Percentiles rank a stretch among this genome's conserved stretches.
These are phyloP conservation scores for Nymphaea thermarum DNA, from an alignment of 164 flowering plant genomes.

Conservation along the genomic window DNA sequence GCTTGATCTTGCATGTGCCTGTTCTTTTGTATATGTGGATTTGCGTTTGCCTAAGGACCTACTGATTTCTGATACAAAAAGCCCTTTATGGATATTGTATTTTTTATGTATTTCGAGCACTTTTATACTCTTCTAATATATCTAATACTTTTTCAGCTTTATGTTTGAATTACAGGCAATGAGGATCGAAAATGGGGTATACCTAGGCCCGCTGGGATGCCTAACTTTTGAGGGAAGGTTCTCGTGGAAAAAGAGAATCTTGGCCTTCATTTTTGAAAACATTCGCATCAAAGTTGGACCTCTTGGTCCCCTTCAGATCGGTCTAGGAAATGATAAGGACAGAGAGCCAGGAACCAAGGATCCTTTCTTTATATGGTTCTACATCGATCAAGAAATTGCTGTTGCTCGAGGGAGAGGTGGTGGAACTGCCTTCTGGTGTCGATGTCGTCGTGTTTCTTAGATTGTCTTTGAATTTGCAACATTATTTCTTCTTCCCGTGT, in stretches of 20 bases:
- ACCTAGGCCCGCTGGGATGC: conserved; percentile 67
- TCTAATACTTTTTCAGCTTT: too few species aligned
- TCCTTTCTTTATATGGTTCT: conserved; percentile 93
- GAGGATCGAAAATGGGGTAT: conserved; percentile 90
- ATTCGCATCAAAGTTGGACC: conserved; percentile 76
- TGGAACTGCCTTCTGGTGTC: conserved; percentile 95
- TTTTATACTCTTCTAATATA: too few species aligned
- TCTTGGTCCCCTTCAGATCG: conserved; percentile 52
- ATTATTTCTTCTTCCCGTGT: not conserved
- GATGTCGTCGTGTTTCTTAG: conserved; percentile 41
- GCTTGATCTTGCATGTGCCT: too few species aligned
- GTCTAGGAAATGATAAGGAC: conserved; percentile 33
- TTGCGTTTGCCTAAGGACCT: too few species aligned
- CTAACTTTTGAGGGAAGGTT: conserved; percentile 80
- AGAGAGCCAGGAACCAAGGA: conserved; percentile 75
- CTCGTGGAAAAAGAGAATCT: conserved; percentile 75
- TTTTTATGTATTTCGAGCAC: too few species aligned
- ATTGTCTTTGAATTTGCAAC: not conserved
- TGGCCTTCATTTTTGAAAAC: conserved; percentile 76
- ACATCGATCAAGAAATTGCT: conserved; percentile 83
- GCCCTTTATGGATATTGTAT: too few species aligned
- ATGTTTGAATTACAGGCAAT: conserved; percentile 34
- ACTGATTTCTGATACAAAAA: too few species aligned
- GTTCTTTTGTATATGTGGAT: too few species aligned
- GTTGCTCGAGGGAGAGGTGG: conserved; percentile 91